phyloP scores from a whole-genome alignment of 2,329 filamentous ascomycete species.

The Arthrobotrys entomopaga region DNA sequence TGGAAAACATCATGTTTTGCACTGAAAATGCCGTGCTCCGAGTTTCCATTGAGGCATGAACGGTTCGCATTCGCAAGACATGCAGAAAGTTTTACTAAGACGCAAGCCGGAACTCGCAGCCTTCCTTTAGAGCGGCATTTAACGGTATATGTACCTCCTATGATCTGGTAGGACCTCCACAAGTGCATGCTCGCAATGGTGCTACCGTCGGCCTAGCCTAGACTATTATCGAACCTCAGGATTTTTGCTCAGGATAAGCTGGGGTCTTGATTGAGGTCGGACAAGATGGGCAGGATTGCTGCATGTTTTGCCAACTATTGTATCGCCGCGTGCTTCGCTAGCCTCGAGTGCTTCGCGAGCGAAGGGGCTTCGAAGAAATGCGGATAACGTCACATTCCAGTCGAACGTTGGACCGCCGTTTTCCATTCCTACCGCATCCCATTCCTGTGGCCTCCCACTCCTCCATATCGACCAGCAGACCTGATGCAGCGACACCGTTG shows the following conservation, averaged over 20 bases:
- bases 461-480: constrained; percentile 4
- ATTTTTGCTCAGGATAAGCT: constrained; percentile 21
- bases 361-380: constrained; percentile 4
- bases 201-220: constrained; percentile 24
- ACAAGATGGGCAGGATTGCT: constrained; percentile 14
- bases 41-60: constrained; percentile 34
- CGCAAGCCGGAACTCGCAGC: constrained; percentile 29
- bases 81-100: constrained; percentile 47
- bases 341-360: background rate
- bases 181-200: constrained; percentile 29
- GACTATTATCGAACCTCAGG: constrained; percentile 22
- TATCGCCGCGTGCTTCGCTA: background rate
- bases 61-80: constrained; percentile 17
- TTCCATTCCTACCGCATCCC: constrained; percentile 3
- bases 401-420: constrained; percentile 27
- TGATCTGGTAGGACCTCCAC: too few relatives aligned
- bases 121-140: constrained; percentile 39
- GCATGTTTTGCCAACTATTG: constrained; percentile 1
- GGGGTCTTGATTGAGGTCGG: constrained; percentile 26
- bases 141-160: constrained; percentile 23
- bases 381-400: constrained; percentile 50
- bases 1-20: constrained; percentile 7
- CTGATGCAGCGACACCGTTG: constrained; percentile 4
- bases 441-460: background rate
- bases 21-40: constrained; percentile 3